A percentile compares a stretch with the other conserved stretches of the same genome.
phyloP scores from a whole-genome alignment of 768 basidiomycete genomes.

The Termitomyces titanicus region DNA sequence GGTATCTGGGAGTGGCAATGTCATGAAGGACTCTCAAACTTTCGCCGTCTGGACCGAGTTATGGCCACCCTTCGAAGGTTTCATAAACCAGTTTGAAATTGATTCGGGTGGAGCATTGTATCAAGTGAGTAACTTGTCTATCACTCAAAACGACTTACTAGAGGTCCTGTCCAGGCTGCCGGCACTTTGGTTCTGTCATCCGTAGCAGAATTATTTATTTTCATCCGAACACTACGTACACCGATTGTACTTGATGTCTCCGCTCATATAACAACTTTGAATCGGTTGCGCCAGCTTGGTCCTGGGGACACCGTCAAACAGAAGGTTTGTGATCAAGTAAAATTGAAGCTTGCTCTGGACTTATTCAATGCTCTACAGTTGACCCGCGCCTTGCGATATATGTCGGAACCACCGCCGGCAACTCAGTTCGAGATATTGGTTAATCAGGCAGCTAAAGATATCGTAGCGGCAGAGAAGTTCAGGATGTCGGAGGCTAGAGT shows the following conservation, averaged over 20 bases:
- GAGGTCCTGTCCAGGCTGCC: constrained; percentile 38
- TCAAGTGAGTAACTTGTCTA: constrained; percentile 27
- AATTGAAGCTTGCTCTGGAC: neutral
- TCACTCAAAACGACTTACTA: neutral
- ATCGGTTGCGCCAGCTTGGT: constrained; percentile 43
- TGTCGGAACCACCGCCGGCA: constrained; percentile 50
- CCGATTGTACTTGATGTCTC: constrained; percentile 52
- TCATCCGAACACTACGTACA: constrained; percentile 52
- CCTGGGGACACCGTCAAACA: constrained; percentile 43
- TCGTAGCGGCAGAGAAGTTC: constrained; percentile 69
- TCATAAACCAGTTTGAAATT: constrained; percentile 45
- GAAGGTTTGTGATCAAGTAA: constrained; percentile 38
- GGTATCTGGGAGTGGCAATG: constrained; percentile 22
- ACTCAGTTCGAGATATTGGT: constrained; percentile 43
- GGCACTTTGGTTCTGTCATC: constrained; percentile 54
- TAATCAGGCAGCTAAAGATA: constrained; percentile 57
- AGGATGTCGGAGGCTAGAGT: constrained; percentile 42
- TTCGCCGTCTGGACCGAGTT: constrained; percentile 69
- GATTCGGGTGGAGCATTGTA: constrained; percentile 41
- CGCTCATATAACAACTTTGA: constrained; percentile 44
- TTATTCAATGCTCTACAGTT: constrained; percentile 35
- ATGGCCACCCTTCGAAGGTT: constrained; percentile 65
- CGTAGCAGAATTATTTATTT: constrained; percentile 62
- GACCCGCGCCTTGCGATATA: constrained; percentile 44
- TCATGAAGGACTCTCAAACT: constrained; percentile 26